Evolutionary conservation across 768 basidiomycete genomes (phyloP).

Genomic region (Boletus subparvulus): DNA sequence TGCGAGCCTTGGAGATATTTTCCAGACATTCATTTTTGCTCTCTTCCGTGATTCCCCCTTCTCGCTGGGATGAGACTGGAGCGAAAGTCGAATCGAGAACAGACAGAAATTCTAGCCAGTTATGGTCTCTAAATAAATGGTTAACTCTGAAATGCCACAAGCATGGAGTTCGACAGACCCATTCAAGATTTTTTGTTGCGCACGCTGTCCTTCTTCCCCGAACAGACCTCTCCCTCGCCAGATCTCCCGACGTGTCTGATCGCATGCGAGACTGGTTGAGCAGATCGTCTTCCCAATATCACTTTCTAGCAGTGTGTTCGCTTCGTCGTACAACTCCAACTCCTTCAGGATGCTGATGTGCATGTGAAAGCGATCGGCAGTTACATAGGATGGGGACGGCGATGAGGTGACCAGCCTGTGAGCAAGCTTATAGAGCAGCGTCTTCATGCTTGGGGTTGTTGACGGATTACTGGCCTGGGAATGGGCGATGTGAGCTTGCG

Average conservation of each 20-base stretch:
- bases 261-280: constrained; percentile 66
- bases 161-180: constrained; percentile 44
- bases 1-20: constrained; percentile 43
- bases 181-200: constrained; percentile 57
- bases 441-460: constrained; percentile 61
- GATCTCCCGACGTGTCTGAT: constrained; percentile 73
- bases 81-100: constrained; percentile 68
- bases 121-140: constrained; percentile 58
- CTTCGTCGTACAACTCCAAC: constrained; percentile 67
- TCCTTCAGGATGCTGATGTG: constrained; percentile 72
- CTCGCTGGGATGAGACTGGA: constrained; percentile 29
- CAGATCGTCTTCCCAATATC: constrained; percentile 70
- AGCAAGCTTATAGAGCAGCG: constrained; percentile 73
- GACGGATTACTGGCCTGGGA: constrained; percentile 69
- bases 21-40: constrained; percentile 39
- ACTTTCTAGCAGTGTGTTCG: constrained; percentile 62
- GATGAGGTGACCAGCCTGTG: constrained; percentile 69
- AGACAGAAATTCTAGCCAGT: constrained; percentile 83
- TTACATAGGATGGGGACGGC: constrained; percentile 59
- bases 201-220: constrained; percentile 60
- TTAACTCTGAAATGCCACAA: constrained; percentile 21
- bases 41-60: constrained; percentile 32
- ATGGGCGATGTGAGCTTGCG: constrained; percentile 8
- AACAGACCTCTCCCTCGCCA: constrained; percentile 55
- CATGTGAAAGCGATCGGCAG: constrained; percentile 75